Evolutionary conservation across 495 filamentous ascomycete genomes (phyloP).

Genomic region (Penicillium tannophilum): DNA sequence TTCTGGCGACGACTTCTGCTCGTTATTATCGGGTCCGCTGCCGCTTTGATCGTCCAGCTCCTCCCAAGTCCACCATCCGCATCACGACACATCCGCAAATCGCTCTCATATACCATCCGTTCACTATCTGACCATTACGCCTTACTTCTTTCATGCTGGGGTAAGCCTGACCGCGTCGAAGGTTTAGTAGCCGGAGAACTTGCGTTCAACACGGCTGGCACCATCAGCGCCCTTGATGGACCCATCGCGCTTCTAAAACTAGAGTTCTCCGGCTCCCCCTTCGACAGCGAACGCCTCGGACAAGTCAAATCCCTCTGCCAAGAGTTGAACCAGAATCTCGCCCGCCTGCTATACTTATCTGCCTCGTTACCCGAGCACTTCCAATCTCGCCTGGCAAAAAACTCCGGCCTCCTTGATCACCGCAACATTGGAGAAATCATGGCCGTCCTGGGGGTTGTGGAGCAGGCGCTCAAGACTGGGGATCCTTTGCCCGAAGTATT

Average conservation of each 20-base stretch:
- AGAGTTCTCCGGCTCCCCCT: constrained; percentile 46
- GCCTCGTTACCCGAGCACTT: constrained; percentile 35
- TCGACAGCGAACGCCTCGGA: constrained; percentile 37
- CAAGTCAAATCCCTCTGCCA: constrained; percentile 41
- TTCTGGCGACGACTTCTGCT: constrained; percentile 49
- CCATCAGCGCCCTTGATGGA: constrained; percentile 32
- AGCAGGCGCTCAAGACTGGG: constrained; percentile 45
- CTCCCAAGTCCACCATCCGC: constrained; percentile 49
- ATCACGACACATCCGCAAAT: constrained; percentile 42
- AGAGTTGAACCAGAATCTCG: constrained; percentile 38
- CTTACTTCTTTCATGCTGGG: constrained; percentile 46
- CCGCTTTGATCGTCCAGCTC: constrained; percentile 42
- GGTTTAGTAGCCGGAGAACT: constrained; percentile 36
- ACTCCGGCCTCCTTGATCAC: constrained; percentile 40
- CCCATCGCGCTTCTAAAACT: constrained; percentile 37
- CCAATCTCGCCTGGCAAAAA: constrained; percentile 30
- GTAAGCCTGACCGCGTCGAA: constrained; percentile 27
- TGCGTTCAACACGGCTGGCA: constrained; percentile 35
- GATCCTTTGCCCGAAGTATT: constrained; percentile 46
- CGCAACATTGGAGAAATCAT: constrained; percentile 44
- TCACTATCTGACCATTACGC: constrained; percentile 48
- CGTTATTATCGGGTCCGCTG: constrained; percentile 43
- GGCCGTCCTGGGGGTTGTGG: constrained; percentile 42
- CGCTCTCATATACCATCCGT: constrained; percentile 40
- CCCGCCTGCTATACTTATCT: constrained; percentile 37